These are phyloP conservation scores for Colletotrichum cuscutae DNA, from an alignment of 2,329 filamentous ascomycete genomes.

Conservation along the genomic window DNA sequence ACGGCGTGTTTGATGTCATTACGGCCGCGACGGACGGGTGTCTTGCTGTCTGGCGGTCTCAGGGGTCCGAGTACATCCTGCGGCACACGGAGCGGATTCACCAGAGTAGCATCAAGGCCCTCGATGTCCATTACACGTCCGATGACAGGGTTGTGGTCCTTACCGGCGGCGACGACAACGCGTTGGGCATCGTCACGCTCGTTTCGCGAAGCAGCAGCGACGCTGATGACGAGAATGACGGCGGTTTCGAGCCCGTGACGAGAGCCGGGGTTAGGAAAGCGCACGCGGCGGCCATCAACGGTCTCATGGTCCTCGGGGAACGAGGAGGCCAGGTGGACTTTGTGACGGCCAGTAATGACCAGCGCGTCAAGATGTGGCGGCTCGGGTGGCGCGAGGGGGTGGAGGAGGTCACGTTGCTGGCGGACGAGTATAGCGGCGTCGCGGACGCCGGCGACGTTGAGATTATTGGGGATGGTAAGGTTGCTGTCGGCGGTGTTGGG, in stretches of 20 bases:
- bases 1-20: conserved; percentile 55
- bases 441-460: conserved; percentile 68
- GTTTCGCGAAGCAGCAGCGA: conserved; percentile 37
- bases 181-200: conserved; percentile 68
- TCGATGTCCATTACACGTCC: conserved; percentile 55
- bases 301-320: conserved; percentile 51
- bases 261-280: conserved; percentile 60
- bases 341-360: conserved; percentile 68
- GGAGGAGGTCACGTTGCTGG: conserved; percentile 51
- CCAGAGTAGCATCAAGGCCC: conserved; percentile 81
- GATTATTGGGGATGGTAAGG: conserved; percentile 42
- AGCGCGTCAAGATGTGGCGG: conserved; percentile 67
- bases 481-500: conserved; percentile 58
- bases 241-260: conserved; percentile 36
- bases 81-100: conserved; percentile 66
- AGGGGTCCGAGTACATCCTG: conserved; percentile 40
- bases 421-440: conserved; percentile 66
- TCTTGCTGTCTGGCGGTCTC: conserved; percentile 66
- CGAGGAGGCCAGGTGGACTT: conserved; percentile 30
- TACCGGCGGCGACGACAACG: conserved; percentile 91
- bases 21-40: conserved; percentile 87
- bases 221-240: conserved; percentile 36
- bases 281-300: conserved; percentile 79
- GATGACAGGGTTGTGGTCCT: conserved; percentile 62
- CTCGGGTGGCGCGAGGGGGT: conserved; percentile 39